Percentiles rank a stretch among this genome's conserved stretches.
phyloP scores from a whole-genome alignment of 75 land plant species.

The Selaginella tamariscina region DNA sequence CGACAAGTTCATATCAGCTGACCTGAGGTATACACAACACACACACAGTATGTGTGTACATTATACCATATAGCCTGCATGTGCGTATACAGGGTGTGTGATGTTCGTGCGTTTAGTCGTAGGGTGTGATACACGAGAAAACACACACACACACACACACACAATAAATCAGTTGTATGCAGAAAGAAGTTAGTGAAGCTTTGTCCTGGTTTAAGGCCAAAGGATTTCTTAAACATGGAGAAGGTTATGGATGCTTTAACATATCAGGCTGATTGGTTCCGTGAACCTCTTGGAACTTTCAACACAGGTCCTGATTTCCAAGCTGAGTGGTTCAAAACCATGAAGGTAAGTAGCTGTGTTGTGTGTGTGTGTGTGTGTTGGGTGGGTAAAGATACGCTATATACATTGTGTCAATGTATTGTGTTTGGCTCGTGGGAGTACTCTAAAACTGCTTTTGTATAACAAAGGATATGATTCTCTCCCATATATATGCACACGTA shows the following conservation, averaged over 20 bases:
- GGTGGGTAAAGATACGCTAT: too few species aligned
- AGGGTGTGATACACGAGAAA: not conserved
- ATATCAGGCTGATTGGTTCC: constrained; percentile 62
- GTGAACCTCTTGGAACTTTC: constrained; percentile 59
- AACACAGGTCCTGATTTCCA: constrained; percentile 67
- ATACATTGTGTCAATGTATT: not conserved
- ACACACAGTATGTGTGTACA: not conserved
- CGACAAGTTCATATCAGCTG: constrained; percentile 58
- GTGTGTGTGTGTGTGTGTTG: too few species aligned
- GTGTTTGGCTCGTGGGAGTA: not conserved
- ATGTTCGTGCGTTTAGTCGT: too few species aligned
- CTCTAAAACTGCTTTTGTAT: not conserved
- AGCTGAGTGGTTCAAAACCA: constrained; percentile 41
- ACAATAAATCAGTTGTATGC: constrained; percentile 1
- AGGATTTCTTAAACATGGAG: constrained; percentile 74
- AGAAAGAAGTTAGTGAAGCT: constrained; percentile 49
- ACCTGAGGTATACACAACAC: constrained; percentile 39
- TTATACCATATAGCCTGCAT: not conserved
- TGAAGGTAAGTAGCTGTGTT: too few species aligned
- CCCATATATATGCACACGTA: too few species aligned
- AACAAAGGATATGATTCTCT: too few species aligned
- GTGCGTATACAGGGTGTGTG: not conserved
- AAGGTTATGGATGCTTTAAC: constrained; percentile 73
- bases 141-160: not conserved
- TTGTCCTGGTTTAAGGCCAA: constrained; percentile 75